Percentiles rank a stretch among this genome's conserved stretches.
These are phyloP conservation scores for Monilinia polystroma DNA, from an alignment of 2,329 filamentous ascomycete genomes.

Conservation along the genomic window DNA sequence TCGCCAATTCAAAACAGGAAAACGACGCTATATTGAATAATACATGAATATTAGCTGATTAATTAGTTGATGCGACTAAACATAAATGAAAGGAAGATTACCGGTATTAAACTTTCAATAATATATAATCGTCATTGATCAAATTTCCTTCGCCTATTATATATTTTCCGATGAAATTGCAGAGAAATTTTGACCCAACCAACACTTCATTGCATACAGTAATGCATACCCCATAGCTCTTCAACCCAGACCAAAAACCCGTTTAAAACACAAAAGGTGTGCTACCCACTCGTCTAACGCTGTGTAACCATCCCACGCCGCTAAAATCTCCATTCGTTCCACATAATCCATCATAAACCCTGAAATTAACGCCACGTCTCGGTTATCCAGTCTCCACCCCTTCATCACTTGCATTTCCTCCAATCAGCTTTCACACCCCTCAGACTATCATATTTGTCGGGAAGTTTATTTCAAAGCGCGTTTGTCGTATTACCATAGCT, in stretches of 20 bases:
- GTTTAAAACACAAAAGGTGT: neutral
- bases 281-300: neutral
- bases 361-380: neutral
- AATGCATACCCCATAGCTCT: neutral
- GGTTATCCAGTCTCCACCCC: constrained; percentile 8
- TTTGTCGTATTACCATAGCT: constrained; percentile 8
- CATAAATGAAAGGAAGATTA: neutral
- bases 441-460: neutral
- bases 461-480: neutral
- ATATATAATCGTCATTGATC: too few species aligned
- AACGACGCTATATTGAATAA: too few species aligned
- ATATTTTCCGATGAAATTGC: too few species aligned
- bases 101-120: neutral
- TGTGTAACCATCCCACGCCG: constrained; percentile 10
- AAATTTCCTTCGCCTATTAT: too few species aligned
- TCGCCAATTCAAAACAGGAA: too few species aligned
- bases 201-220: neutral
- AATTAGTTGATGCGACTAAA: neutral
- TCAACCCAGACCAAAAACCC: neutral
- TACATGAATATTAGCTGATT: too few species aligned
- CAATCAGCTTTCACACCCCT: neutral
- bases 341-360: constrained; percentile 10
- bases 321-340: neutral
- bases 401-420: constrained; percentile 5
- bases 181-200: too few species aligned